Evolutionary conservation across 2,329 filamentous ascomycete genomes (phyloP), one percentile per base, ranked within the genome.

Genomic region (Plenodomus lindquistii): DNA sequence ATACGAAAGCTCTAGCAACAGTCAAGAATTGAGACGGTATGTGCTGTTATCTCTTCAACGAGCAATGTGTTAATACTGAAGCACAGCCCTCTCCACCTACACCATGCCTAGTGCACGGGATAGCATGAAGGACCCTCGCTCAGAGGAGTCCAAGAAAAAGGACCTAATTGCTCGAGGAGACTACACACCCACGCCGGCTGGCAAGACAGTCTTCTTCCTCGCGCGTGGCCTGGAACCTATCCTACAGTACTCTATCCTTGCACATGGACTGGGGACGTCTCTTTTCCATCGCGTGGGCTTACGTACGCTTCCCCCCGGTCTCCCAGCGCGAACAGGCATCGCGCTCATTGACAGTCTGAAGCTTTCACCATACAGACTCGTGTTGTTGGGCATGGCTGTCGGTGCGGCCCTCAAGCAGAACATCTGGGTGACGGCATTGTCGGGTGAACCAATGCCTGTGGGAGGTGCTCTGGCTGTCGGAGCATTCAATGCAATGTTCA

Each of bases 361-460:
- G 10, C 74, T 85, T 0, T 80, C 79, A 16, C 78, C 76, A 0
- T 78, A 80, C 54, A 73, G 78, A 20, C 68, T 78, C 8, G 70
- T 83, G 38, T 68, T 85, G 8, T 65, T 85, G 5, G 71, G 67
- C 44, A 83, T 85, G 79, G 73, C 79, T 18, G 69, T 75, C 36
- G 83, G 78, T 44, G 76, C 74, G 34, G 72, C 76, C 19, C 48
- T 79, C 21, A 85, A 85, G 71, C 83, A 86, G 50, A 77, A 80
- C 58, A 79, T 79, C 67, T 83, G 81, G 79, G 69, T 79, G 13
- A 60, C 73, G 1, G 58, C 56, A 20, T 65, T 82, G 2, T 77
- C 75, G 16, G 69, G 76, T 39, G 81, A 85, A 55, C 74, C 78
- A 11, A 79, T 85, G 68, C 71, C 72, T 0, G 69, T 76, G 0